Percentiles rank a stretch among this genome's conserved stretches.
Evolutionary conservation across 2,329 filamentous ascomycete genomes (phyloP).

Genomic region (Penicillium sp.): DNA sequence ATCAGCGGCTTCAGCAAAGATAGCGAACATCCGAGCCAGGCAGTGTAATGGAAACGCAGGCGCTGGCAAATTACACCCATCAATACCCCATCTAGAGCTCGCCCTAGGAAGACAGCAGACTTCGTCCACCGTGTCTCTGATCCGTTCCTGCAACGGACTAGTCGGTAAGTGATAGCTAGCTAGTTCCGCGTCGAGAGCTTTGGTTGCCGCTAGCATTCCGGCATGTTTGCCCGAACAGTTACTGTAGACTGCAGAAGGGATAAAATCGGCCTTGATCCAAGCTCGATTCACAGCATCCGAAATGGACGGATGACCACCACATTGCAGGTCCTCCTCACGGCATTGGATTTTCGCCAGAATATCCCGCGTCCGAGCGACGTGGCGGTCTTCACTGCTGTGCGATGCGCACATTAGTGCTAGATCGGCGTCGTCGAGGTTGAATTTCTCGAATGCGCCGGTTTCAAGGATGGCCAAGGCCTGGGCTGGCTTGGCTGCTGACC

Average conservation of each 20-base stretch:
- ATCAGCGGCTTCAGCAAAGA: slow-evolving; percentile 32
- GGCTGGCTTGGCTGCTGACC: slow-evolving; percentile 44
- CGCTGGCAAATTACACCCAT: slow-evolving; percentile 46
- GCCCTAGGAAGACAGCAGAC: slow-evolving; percentile 25
- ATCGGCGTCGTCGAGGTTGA: slow-evolving; percentile 37
- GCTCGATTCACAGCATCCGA: slow-evolving; percentile 30
- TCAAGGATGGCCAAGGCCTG: slow-evolving; percentile 44
- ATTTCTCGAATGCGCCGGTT: slow-evolving; percentile 36
- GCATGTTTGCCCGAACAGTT: slow-evolving; percentile 49
- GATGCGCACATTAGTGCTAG: slow-evolving; percentile 46
- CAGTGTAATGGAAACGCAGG: slow-evolving; percentile 38
- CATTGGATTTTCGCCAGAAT: slow-evolving; percentile 37
- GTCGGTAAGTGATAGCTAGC: slow-evolving; percentile 32
- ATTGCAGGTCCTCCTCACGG: slow-evolving; percentile 35
- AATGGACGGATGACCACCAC: slow-evolving; percentile 40
- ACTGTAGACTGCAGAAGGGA: slow-evolving; percentile 37
- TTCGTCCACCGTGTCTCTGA: slow-evolving; percentile 35
- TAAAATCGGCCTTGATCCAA: slow-evolving; percentile 38
- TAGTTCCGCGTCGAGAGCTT: slow-evolving; percentile 29
- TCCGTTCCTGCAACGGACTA: slow-evolving; percentile 38
- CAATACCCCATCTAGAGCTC: slow-evolving; percentile 39
- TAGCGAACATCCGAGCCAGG: slow-evolving; percentile 34
- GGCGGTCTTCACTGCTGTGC: slow-evolving; percentile 41
- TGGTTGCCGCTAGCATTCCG: slow-evolving; percentile 43
- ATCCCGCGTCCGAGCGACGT: slow-evolving; percentile 32